Evolutionary conservation across 345 rosid species (phyloP).

Genomic region (Noccaea bulbosa): DNA sequence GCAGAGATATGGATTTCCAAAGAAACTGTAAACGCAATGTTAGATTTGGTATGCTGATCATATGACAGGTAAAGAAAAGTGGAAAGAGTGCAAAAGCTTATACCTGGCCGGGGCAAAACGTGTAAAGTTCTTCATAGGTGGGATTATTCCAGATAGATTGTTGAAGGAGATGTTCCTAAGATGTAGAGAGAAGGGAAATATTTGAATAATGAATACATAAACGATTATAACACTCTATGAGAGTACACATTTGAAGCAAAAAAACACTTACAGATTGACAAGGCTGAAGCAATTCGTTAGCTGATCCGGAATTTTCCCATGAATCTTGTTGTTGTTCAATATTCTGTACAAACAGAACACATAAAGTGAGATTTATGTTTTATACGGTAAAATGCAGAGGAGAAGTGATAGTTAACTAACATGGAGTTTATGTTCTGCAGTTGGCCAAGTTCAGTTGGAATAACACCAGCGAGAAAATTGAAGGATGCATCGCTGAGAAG

Average conservation of each 20-base stretch:
- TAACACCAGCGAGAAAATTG: constrained; percentile 67
- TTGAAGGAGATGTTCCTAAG: constrained; percentile 83
- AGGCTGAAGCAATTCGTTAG: constrained; percentile 85
- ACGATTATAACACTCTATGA: background rate
- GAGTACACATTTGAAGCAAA: background rate
- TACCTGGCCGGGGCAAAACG: constrained; percentile 74
- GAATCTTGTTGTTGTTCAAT: constrained; percentile 70
- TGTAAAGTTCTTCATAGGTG: constrained; percentile 65
- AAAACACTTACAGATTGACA: constrained; percentile 53
- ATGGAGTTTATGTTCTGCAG: constrained; percentile 77
- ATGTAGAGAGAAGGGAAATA: background rate
- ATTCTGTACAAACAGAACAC: constrained; percentile 48
- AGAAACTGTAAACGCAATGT: constrained; percentile 52
- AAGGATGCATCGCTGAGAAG: constrained; percentile 70
- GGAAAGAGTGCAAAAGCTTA: background rate
- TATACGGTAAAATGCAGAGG: background rate
- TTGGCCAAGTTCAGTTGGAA: constrained; percentile 83
- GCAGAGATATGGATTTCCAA: constrained; percentile 76
- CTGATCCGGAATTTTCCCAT: constrained; percentile 84
- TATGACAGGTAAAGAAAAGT: background rate
- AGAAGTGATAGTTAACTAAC: constrained; percentile 51
- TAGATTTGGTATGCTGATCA: background rate
- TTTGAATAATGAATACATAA: background rate
- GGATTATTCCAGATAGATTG: constrained; percentile 82
- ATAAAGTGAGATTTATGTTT: background rate